Base-by-base conservation (phyloP, 108 stramenopile species). In the Asterionellopsis glacialis region DNA sequence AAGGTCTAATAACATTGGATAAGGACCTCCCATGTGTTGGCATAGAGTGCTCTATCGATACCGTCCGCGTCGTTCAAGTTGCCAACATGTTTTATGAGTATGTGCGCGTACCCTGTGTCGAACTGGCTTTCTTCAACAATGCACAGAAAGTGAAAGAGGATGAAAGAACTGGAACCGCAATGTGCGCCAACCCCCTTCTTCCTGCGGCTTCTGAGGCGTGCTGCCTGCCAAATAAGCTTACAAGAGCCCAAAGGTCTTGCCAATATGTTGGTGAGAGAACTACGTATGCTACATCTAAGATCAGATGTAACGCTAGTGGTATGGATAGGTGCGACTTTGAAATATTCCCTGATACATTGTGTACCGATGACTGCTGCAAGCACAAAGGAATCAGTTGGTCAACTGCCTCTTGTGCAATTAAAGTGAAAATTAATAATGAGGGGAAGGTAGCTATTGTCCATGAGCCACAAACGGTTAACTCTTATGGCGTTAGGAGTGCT, bases 391-490 rank as follows among this genome's bases (percentile, higher is more conserved):
- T 19, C 23, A 16, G 25, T 3, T 73, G 62, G 57, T 51, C 33
- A 19, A 50, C 38, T 57, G 14, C 58, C 50, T 16, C 52, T 14
- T 71, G 70, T 49, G 4, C 49, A n/a, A 0, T 71, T 9, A 55
- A 58, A 50, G 47, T 71, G n/a, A 39, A 65, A 40, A 27, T 71
- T 27, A 51, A 48, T 27, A 22, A 53, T 28, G 73, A 77, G 43
- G 82, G 82, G 15, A 57, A 70, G 26, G 54, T 83, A 16, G 69
- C 76, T 33, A 39, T 71, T 51, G 82, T 80, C 38, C 74, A 83
- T 54, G 55, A 73, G 25, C 40, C 60, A 33, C 15, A n/a, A 42
- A 16, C 2, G 3, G 21, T 19, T 48, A 21, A 9, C 16, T 4
- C 47, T 48, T 2, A 16, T 9, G 16, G 19, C 4, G 9, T 21